Evolutionary conservation across 2,329 filamentous ascomycete genomes (phyloP), one percentile per base, ranked within the genome.

Genomic region (Knoxdaviesia capensis): DNA sequence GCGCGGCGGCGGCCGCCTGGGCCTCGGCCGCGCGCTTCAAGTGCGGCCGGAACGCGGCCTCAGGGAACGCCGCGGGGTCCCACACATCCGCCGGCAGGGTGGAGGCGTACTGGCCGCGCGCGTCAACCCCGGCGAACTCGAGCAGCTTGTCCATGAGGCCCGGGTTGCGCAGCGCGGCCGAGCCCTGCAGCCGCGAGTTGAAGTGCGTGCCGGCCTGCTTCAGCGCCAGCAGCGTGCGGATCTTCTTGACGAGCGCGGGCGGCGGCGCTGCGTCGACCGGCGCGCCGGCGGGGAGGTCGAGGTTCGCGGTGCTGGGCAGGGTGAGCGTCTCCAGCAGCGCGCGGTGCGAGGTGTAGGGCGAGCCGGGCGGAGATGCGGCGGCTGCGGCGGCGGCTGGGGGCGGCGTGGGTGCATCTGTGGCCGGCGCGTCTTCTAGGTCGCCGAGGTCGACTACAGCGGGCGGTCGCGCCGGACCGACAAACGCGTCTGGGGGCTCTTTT

Each of bases 121-220:
- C 40, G 2, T 45, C 55, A 39, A 65, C 50, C 28, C 57, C 62
- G 6, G 77, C 76, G 59, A 84, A 87, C 29, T 64, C 66, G 61
- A 85, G 66, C 43, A 88, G 63, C 58, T 82, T 85, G 47, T 80
- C 74, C 57, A 75, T 71, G 42, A 87, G 61, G 36, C 69, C 71
- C 3, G 83, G 83, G 53, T 88, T 88, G 41, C 72, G 71, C 45
- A 87, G 61, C 6, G 79, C 73, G 1, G 70, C 59, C 0, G 77
- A 80, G 44, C 68, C 66, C 34, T 79, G 71, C 6, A 90, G 63
- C 46, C 80, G 77, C 50, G 74, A 65, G 55, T 90, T 87, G 65
- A 88, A 88, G 58, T 90, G 83, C 10, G 77, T 66, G 5, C 77
- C 77, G 47, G 78, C 73, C 52, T 73, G 75, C 60, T 90, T 90